Evolutionary conservation across 106 monocot species (phyloP), one percentile per base, ranked within the genome.

Genomic region (Dendrobium nobile): DNA sequence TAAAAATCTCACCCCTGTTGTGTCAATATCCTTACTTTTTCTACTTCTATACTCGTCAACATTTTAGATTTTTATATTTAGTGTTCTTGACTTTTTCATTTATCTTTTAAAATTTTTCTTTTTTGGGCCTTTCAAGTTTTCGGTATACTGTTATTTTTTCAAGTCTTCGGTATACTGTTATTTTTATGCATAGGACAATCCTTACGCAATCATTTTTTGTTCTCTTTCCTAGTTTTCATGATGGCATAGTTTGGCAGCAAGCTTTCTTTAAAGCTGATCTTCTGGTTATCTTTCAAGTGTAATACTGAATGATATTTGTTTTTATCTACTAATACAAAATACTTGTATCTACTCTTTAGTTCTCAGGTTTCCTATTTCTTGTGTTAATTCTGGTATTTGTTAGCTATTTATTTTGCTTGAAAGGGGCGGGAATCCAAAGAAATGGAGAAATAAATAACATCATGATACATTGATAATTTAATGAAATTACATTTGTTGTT

Each of bases 271-370:
- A 61, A n/a, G 20, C 61, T 22, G 19, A 3, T 19, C 4, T 61
- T 61, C n/a, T 22, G 20, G n/a, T 22, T 0, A 61, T 61, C n/a
- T 61, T 61, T 61, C 61, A 61, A 61, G n/a, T n/a, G 1, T 51
- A n/a, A 22, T 61, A 22, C n/a, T n/a, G n/a, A 61, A n/a, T 61
- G 61, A 61, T 61, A 54, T 84, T 99, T 61, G 61, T n/a, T 61
- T 22, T 61, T 61, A 61, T 61, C 19, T 4, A 61, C 7, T 51
- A 15, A 51, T 51, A 51, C 13, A 0, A 59, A 61, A 8, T 20
- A 7, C 61, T 61, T n/a, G 61, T 22, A 61, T 61, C 61, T 61
- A 51, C 51, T 51, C 9, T 51, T 27, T 51, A 15, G 1, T 51
- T 51, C 1, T 11, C 51, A 15, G 51, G 13, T 11, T 61, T 19